Evolutionary conservation across 345 rosid species (phyloP).

Genomic region (Pistacia vera): DNA sequence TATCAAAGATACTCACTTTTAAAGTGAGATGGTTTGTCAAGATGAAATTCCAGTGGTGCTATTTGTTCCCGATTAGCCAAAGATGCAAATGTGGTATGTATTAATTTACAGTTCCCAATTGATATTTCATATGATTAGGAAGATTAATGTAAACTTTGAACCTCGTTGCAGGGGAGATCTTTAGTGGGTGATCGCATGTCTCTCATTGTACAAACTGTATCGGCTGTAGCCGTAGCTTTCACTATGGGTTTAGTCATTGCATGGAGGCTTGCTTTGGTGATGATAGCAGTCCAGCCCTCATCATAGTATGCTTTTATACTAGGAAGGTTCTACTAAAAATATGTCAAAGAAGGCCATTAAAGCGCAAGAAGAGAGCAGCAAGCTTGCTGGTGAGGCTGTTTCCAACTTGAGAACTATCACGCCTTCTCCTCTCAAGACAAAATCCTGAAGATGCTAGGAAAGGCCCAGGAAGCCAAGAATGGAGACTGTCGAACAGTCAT

Average conservation of each 20-base stretch:
- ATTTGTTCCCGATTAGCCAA: conserved; percentile 66
- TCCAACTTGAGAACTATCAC: conserved; percentile 63
- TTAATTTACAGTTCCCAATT: not conserved
- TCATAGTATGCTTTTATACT: conserved; percentile 48
- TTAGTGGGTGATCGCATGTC: conserved; percentile 64
- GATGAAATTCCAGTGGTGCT: conserved; percentile 70
- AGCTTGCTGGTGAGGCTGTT: conserved; percentile 64
- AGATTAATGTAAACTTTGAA: no score
- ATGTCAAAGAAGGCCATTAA: conserved; percentile 53
- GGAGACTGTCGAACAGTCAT: conserved; percentile 60
- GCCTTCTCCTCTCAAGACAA: conserved; percentile 74
- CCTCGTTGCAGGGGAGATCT: conserved; percentile 50
- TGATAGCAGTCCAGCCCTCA: conserved; percentile 65
- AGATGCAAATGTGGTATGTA: conserved; percentile 40
- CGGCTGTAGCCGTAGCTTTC: conserved; percentile 58
- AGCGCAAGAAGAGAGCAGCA: conserved; percentile 64
- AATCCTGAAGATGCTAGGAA: conserved; percentile 53
- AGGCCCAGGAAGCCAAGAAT: conserved; percentile 50
- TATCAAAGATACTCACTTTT: conserved; percentile 64
- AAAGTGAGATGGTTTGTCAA: conserved; percentile 76
- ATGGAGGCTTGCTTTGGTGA: conserved; percentile 67
- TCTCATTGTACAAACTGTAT: conserved; percentile 56
- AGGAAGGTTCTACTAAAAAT: conserved; percentile 38
- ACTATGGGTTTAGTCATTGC: conserved; percentile 67
- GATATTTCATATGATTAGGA: not conserved